Conservation (phyloP, 2,329 filamentous ascomycete genomes). For the Penicillium palitans region DNA sequence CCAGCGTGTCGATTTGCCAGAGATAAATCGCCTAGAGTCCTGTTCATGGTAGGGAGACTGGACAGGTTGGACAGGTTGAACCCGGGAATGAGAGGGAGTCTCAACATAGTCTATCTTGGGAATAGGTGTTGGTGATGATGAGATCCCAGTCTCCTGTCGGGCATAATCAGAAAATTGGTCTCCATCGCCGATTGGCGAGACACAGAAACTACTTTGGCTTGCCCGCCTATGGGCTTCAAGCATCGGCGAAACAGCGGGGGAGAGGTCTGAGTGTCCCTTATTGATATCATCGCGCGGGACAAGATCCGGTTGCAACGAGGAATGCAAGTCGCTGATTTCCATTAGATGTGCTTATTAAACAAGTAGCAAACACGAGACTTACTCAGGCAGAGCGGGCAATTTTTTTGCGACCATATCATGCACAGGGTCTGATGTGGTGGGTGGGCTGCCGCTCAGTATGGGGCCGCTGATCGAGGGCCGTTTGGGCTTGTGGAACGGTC, state of each 20-base stretch:
- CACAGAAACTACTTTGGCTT: slow-evolving; percentile 27
- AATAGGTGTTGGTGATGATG: slow-evolving; percentile 9
- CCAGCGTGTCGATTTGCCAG: slow-evolving; percentile 48
- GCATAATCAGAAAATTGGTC: slow-evolving; percentile 8
- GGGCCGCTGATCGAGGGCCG: slow-evolving; percentile 49
- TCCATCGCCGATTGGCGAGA: slow-evolving; percentile 20
- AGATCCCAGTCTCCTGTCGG: slow-evolving; percentile 5
- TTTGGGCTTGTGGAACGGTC: slow-evolving; percentile 47
- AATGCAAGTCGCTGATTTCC: slow-evolving; percentile 10
- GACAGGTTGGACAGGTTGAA: slow-evolving; percentile 2
- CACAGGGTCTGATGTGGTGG: slow-evolving; percentile 34
- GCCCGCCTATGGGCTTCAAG: slow-evolving; percentile 4
- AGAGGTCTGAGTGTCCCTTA: slow-evolving; percentile 17
- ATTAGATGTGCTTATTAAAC: slow-evolving; percentile 1
- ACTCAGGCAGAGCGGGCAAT: slow-evolving; percentile 32
- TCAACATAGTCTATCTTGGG: slow-evolving; percentile 1
- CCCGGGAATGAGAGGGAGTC: neutral
- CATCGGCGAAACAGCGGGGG: slow-evolving; percentile 18
- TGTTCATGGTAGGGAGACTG: neutral
- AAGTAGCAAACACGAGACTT: slow-evolving; percentile 2
- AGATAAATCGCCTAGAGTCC: slow-evolving; percentile 18
- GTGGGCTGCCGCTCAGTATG: slow-evolving; percentile 47
- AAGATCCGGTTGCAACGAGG: slow-evolving; percentile 7
- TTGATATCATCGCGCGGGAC: slow-evolving; percentile 1
- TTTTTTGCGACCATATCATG: slow-evolving; percentile 33